Percentiles rank a stretch among this genome's conserved stretches.
Evolutionary conservation across 1,284 basidiomycete species (phyloP).

Genomic region (Apiotrichum sp.): DNA sequence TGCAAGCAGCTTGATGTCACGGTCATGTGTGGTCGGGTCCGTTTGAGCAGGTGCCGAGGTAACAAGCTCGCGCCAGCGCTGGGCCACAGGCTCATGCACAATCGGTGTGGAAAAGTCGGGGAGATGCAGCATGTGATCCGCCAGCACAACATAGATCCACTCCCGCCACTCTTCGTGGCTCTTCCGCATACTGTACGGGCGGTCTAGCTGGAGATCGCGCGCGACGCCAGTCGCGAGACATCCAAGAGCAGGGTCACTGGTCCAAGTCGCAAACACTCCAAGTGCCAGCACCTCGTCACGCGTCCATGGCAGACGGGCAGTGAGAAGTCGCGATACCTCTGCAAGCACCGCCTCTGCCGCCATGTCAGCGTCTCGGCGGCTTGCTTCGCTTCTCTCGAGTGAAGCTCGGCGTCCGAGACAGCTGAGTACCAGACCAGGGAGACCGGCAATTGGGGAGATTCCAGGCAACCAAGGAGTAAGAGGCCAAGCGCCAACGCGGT

Average conservation of each 20-base stretch:
- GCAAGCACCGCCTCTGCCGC: constrained; percentile 19
- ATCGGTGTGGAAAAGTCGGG: constrained; percentile 34
- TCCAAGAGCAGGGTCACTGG: constrained; percentile 33
- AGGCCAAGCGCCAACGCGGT: constrained; percentile 39
- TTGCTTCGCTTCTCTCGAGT: constrained; percentile 23
- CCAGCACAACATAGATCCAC: constrained; percentile 42
- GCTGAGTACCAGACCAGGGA: constrained; percentile 31
- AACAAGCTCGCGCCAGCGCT: constrained; percentile 38
- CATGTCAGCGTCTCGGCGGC: constrained; percentile 23
- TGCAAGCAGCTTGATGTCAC: constrained; percentile 43
- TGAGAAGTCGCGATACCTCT: constrained; percentile 30
- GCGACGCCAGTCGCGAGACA: constrained; percentile 36
- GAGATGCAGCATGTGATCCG: constrained; percentile 39
- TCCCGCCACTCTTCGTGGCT: constrained; percentile 43
- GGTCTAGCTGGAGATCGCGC: constrained; percentile 27
- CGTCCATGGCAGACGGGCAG: constrained; percentile 26
- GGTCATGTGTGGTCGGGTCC: constrained; percentile 37
- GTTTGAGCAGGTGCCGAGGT: constrained; percentile 8
- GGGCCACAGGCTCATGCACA: constrained; percentile 27
- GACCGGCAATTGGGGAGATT: constrained; percentile 30
- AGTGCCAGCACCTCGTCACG: constrained; percentile 40
- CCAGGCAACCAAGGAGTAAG: constrained; percentile 43
- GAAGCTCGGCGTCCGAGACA: constrained; percentile 32
- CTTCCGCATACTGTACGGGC: constrained; percentile 18
- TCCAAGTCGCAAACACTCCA: constrained; percentile 44